Evolutionary conservation across 176 grass and related monocot genomes (phyloP).

Genomic region (Stipa capillata): DNA sequence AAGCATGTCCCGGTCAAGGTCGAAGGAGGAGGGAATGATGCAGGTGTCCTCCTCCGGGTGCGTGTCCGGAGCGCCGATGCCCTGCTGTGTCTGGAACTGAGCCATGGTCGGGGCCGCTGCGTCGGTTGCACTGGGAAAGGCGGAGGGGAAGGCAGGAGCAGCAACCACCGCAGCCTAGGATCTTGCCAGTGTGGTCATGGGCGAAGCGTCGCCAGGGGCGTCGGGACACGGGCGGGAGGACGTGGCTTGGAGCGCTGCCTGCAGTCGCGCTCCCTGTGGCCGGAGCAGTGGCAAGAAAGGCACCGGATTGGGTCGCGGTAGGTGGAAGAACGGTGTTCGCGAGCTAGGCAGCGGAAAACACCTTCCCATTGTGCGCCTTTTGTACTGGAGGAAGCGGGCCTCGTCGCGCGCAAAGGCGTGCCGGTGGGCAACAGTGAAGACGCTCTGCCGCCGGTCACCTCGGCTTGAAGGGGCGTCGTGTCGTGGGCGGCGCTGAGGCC

Average conservation of each 20-base stretch:
- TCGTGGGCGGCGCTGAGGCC: too few species aligned
- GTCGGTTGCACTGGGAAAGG: too few species aligned
- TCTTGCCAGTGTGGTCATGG: accelerated
- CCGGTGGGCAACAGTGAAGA: too few species aligned
- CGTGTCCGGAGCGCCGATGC: not conserved
- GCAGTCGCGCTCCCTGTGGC: not conserved
- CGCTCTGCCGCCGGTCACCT: not conserved
- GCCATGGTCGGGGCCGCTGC: not conserved
- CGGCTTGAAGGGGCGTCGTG: not conserved
- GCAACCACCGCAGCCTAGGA: not conserved
- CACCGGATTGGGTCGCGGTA: not conserved
- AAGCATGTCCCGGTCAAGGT: not conserved
- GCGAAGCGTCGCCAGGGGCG: too few species aligned
- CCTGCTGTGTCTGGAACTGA: too few species aligned
- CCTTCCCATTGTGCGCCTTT: not conserved
- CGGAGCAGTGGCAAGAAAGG: not conserved
- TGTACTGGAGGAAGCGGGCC: not conserved
- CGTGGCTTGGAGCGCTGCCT: not conserved
- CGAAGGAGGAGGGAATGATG: not conserved
- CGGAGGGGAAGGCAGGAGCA: too few species aligned
- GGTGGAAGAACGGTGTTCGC: too few species aligned
- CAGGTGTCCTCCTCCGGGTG: not conserved
- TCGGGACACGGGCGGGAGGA: not conserved
- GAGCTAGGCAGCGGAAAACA: not conserved
- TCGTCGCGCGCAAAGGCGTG: not conserved